Conservation (phyloP, 768 basidiomycete species). For the Phanerodontia chrysosporium region DNA sequence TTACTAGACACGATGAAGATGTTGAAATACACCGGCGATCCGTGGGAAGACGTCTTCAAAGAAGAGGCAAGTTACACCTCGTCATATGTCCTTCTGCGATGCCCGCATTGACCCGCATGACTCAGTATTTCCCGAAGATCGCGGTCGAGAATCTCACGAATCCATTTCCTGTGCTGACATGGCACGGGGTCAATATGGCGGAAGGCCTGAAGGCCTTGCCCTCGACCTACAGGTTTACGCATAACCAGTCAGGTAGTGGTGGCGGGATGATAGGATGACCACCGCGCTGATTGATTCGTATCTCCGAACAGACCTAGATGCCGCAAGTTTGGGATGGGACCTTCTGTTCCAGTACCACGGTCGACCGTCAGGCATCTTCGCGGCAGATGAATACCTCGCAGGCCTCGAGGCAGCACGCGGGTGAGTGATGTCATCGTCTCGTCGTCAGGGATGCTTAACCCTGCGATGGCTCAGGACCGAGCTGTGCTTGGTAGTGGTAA, state of each 20-base stretch:
- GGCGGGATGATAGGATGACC: neutral
- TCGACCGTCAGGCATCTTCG: slow-evolving; percentile 50
- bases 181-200: slow-evolving; percentile 58
- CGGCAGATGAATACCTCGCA: slow-evolving; percentile 54
- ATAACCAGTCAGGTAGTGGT: slow-evolving; percentile 47
- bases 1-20: slow-evolving; percentile 51
- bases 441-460: neutral
- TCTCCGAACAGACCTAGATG: slow-evolving; percentile 37
- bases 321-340: slow-evolving; percentile 50
- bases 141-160: slow-evolving; percentile 37
- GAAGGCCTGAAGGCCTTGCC: slow-evolving; percentile 54
- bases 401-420: slow-evolving; percentile 52
- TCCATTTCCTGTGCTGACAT: slow-evolving; percentile 43
- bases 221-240: slow-evolving; percentile 49
- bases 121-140: slow-evolving; percentile 42
- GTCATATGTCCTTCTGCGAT: neutral
- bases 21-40: slow-evolving; percentile 47
- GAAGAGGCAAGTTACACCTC: slow-evolving; percentile 28
- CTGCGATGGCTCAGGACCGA: slow-evolving; percentile 38
- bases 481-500: slow-evolving; percentile 48
- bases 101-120: neutral
- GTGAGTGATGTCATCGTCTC: slow-evolving; percentile 21
- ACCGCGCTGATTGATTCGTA: neutral
- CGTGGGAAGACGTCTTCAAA: slow-evolving; percentile 52
- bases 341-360: slow-evolving; percentile 56